Conservation (phyloP, 2,329 filamentous ascomycete genomes). For the Cercospora berteroae region DNA sequence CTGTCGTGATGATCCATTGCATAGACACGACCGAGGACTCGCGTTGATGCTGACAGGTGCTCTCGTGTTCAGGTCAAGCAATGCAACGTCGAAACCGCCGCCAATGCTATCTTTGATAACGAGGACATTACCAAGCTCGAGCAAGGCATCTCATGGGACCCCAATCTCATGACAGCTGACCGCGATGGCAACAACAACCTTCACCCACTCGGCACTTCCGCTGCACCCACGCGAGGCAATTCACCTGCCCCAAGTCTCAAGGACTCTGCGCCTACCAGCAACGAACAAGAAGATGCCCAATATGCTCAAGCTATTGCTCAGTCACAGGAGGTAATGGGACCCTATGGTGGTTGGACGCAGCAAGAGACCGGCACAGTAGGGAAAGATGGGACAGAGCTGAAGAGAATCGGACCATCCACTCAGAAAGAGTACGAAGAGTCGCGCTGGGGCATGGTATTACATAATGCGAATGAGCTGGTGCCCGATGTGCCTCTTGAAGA, state of each 20-base stretch:
- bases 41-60: conserved; percentile 6
- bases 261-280: conserved; percentile 29
- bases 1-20: background rate
- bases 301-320: conserved; percentile 30
- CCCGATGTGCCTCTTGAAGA: conserved; percentile 49
- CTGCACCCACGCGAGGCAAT: conserved; percentile 34
- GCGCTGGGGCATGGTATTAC: conserved; percentile 54
- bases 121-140: conserved; percentile 35
- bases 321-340: conserved; percentile 22
- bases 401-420: conserved; percentile 55
- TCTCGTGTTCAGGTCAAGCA: conserved; percentile 31
- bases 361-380: conserved; percentile 58
- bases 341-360: conserved; percentile 4
- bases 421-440: conserved; percentile 54
- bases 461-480: conserved; percentile 52
- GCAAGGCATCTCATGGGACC: conserved; percentile 32
- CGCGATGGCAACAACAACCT: conserved; percentile 34
- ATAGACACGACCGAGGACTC: background rate
- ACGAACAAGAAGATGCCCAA: conserved; percentile 35
- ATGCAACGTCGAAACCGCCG: conserved; percentile 32
- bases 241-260: conserved; percentile 28
- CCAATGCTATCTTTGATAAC: conserved; percentile 34
- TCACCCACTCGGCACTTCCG: conserved; percentile 33
- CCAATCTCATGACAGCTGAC: conserved; percentile 30
- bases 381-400: conserved; percentile 36